phyloP scores from a whole-genome alignment of 2,329 filamentous ascomycete genomes.

The Aspergillus fischeri region DNA sequence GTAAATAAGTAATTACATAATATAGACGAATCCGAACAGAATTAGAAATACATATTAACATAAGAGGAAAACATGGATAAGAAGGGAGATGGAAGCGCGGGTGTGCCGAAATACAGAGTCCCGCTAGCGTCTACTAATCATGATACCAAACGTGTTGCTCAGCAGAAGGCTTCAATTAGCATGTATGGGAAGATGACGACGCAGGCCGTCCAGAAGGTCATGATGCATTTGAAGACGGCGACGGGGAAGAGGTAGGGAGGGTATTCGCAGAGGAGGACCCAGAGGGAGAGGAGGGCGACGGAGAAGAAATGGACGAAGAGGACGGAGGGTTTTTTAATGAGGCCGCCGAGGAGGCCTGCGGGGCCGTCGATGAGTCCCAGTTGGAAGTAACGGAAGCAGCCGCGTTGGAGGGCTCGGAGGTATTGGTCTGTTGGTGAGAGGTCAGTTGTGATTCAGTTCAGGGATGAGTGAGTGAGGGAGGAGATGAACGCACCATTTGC shows the following conservation, averaged over 20 bases:
- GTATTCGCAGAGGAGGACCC: conserved; percentile 56
- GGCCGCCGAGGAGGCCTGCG: conserved; percentile 73
- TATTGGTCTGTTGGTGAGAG: conserved; percentile 50
- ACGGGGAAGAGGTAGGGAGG: conserved; percentile 58
- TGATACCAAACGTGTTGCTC: not conserved
- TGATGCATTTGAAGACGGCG: conserved; percentile 59
- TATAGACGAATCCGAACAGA: not conserved
- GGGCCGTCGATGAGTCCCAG: conserved; percentile 71
- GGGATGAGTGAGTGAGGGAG: not conserved
- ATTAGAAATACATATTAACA: not conserved
- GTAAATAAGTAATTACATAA: not conserved
- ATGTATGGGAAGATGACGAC: conserved; percentile 80
- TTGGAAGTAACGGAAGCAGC: conserved; percentile 92
- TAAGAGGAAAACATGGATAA: not conserved
- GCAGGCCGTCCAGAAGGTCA: conserved; percentile 76
- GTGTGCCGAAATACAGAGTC: not conserved
- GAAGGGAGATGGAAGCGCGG: not conserved
- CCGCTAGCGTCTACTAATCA: not conserved
- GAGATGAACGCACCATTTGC: conserved; percentile 56
- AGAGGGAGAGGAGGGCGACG: conserved; percentile 84
- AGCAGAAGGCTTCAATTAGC: conserved; percentile 58
- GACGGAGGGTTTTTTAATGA: conserved; percentile 71
- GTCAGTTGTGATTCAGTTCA: conserved; percentile 5
- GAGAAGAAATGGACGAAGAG: conserved; percentile 92
- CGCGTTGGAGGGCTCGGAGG: conserved; percentile 74